phyloP scores from a whole-genome alignment of 306 rosid species.

The Cicer pinnatifidum region DNA sequence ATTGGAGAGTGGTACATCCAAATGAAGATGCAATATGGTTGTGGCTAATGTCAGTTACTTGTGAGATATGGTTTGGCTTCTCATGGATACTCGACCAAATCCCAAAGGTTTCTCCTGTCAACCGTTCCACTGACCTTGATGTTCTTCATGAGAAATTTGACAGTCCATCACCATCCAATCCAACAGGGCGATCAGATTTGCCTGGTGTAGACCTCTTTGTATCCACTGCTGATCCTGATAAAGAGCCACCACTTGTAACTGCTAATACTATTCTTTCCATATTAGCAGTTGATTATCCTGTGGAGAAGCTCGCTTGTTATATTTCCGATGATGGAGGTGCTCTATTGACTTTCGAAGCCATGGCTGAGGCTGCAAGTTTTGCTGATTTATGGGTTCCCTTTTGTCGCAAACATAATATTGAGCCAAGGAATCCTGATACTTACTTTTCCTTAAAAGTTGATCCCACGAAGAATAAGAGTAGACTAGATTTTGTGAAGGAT shows the following conservation, averaged over 20 bases:
- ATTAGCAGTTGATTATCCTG: slow-evolving; percentile 57
- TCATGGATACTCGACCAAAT: slow-evolving; percentile 61
- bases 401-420: slow-evolving; percentile 59
- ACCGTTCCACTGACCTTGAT: slow-evolving; percentile 54
- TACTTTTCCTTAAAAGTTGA: slow-evolving; percentile 56
- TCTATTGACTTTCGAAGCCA: slow-evolving; percentile 57
- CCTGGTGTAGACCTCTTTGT: slow-evolving; percentile 55
- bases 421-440: slow-evolving; percentile 57
- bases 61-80: slow-evolving; percentile 62
- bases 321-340: slow-evolving; percentile 66
- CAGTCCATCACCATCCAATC: slow-evolving; percentile 51
- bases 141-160: slow-evolving; percentile 60
- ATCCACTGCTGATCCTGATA: slow-evolving; percentile 63
- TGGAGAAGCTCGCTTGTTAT: slow-evolving; percentile 58
- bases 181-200: slow-evolving; percentile 60
- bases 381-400: slow-evolving; percentile 67
- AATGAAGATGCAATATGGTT: slow-evolving; percentile 63
- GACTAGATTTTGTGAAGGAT: slow-evolving; percentile 57
- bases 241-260: slow-evolving; percentile 57
- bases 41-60: slow-evolving; percentile 57
- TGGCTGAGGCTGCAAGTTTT: slow-evolving; percentile 69
- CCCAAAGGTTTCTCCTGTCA: slow-evolving; percentile 52
- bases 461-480: slow-evolving; percentile 62
- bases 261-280: slow-evolving; percentile 66
- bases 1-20: slow-evolving; percentile 79